A percentile compares a stretch with the other conserved stretches of the same genome.
These are phyloP conservation scores for Actinomortierella ambigua DNA, from an alignment of 371 early-diverging fungal genomes.

Conservation along the genomic window DNA sequence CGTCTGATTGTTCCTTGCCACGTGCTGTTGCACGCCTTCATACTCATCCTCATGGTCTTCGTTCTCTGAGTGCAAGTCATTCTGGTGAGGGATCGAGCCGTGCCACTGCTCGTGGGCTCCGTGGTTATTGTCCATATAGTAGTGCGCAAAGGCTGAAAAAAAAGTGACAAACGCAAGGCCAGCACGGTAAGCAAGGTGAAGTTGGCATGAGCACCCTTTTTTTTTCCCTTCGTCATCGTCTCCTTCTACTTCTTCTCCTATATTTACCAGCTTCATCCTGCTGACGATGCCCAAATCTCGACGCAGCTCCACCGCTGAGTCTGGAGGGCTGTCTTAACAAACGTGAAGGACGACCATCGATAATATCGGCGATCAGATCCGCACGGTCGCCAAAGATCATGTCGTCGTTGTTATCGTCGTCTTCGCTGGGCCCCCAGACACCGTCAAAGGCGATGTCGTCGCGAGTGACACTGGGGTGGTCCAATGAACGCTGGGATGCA, in stretches of 20 bases:
- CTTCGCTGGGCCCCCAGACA: neutral
- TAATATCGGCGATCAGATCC: constrained; percentile 29
- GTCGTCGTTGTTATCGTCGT: constrained; percentile 5
- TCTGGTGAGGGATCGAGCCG: neutral
- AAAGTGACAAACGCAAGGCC: no score
- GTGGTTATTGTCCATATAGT: no score
- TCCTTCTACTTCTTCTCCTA: neutral
- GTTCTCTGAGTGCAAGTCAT: neutral
- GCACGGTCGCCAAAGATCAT: constrained; percentile 22
- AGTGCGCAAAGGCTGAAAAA: no score
- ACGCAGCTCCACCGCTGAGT: no score
- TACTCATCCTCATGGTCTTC: neutral
- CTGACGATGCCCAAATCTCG: constrained; percentile 1
- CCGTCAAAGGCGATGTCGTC: constrained; percentile 11
- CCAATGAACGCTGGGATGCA: constrained; percentile 29
- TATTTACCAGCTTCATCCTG: constrained; percentile 23
- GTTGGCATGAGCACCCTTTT: no score
- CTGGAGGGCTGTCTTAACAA: neutral
- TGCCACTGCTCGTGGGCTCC: no score
- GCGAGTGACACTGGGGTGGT: constrained; percentile 37
- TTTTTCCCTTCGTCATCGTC: no score
- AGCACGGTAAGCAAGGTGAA: no score
- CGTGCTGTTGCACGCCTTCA: constrained; percentile 4
- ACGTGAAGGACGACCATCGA: constrained; percentile 15
- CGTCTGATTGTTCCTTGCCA: constrained; percentile 13